Evolutionary conservation across 2,329 filamentous ascomycete species (phyloP).

Genomic region (Fusarium compactum): DNA sequence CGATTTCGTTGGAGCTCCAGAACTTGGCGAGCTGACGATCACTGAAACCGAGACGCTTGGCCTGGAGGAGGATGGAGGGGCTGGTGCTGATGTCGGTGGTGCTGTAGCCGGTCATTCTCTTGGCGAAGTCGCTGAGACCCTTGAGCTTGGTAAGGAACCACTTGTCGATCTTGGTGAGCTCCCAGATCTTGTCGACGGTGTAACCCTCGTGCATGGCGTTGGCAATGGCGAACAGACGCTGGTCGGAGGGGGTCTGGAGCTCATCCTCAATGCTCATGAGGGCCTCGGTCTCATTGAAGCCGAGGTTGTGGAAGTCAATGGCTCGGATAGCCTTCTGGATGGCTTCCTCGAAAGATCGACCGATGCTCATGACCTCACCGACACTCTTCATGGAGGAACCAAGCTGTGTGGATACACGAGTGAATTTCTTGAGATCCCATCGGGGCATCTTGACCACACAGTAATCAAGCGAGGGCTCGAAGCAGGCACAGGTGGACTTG

Average conservation of each 20-base stretch:
- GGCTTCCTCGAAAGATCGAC: slow-evolving; percentile 95
- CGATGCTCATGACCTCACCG: slow-evolving; percentile 98
- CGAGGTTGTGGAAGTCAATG: slow-evolving; percentile 94
- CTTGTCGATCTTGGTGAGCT: slow-evolving; percentile 98
- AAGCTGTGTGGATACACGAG: slow-evolving; percentile 92
- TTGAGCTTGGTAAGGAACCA: slow-evolving; percentile 97
- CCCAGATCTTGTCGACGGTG: slow-evolving; percentile 96
- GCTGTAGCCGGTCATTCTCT: slow-evolving; percentile 76
- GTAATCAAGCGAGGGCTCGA: slow-evolving; percentile 98
- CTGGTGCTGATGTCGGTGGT: slow-evolving; percentile 74
- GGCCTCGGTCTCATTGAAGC: slow-evolving; percentile 91
- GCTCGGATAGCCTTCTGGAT: slow-evolving; percentile 98
- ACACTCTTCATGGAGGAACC: slow-evolving; percentile 99
- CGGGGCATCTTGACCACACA: slow-evolving; percentile 98
- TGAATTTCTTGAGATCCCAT: slow-evolving; percentile 99
- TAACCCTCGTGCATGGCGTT: slow-evolving; percentile 98
- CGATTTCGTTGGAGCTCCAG: slow-evolving; percentile 93
- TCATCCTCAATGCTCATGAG: slow-evolving; percentile 97
- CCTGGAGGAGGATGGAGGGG: slow-evolving; percentile 77
- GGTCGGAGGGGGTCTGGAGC: slow-evolving; percentile 96
- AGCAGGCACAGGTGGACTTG: slow-evolving; percentile 95
- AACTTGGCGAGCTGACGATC: slow-evolving; percentile 95
- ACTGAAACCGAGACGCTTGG: slow-evolving; percentile 94
- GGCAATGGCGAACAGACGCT: slow-evolving; percentile 95
- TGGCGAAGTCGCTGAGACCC: slow-evolving; percentile 89